Base-by-base conservation (phyloP, 345 rosid species). In the Mallotus nudiflorus region DNA sequence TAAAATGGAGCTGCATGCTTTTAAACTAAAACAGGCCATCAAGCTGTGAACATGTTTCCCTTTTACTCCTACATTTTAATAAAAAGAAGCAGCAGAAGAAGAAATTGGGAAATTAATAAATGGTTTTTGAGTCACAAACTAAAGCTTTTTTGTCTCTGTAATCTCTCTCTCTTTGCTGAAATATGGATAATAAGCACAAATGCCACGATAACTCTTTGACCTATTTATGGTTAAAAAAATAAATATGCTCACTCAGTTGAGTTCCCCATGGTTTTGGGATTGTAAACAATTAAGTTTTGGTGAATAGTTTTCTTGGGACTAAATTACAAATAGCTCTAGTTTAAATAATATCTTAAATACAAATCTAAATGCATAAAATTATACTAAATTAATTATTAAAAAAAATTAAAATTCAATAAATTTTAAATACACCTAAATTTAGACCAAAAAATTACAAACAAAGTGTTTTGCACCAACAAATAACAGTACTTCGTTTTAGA, bases 221-320 rank as follows among this genome's bases (percentile, higher is more conserved):
- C 56, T 48, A 0, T 15, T 62, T 62, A 9, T 16, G 37, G 54
- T 45, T 13, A 63, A 44, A 66, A 51, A 14, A 65, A 49, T 5
- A n/a, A 14, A 28, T 3, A 9, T 10, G 19, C 35, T 27, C 1
- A 31, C 40, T 24, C 1, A 15, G 8, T 27, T 37, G 29, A 53
- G 65, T 68, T 72, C 74, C 74, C 74, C 55, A 73, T 37, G 62
- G 42, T 64, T 63, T 73, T 50, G 74, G 81, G 81, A 72, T 72
- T 64, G 68, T 64, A 57, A 42, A 72, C 24, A n/a, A n/a, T n/a
- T 12, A 8, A 45, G 44, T 61, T 65, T 42, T 19, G 45, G 64
- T 9, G 24, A 35, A 27, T 29, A 19, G 27, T 54, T 46, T 27
- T 6, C 48, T 51, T 37, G 31, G 10, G 11, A 45, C 46, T 28